Conservation (phyloP, 495 filamentous ascomycete genomes). For the Cairneyella variabilis region DNA sequence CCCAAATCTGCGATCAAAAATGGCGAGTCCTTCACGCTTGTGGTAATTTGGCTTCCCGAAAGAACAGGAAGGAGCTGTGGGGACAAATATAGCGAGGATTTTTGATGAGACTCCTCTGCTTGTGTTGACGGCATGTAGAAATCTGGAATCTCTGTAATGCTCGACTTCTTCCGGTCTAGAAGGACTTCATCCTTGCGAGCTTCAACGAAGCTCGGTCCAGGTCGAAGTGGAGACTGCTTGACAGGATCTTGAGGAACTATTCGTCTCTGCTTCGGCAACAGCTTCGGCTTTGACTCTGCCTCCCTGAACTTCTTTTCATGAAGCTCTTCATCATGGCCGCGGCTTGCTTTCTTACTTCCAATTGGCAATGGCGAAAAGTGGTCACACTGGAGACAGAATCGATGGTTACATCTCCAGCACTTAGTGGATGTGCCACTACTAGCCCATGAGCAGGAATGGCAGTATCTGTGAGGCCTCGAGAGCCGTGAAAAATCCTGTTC, state of each 20-base stretch:
- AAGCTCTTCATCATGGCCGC: too few relatives aligned
- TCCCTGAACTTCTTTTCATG: too few relatives aligned
- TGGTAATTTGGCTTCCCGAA: constrained; percentile 15
- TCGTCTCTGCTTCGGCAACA: too few relatives aligned
- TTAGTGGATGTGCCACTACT: not conserved
- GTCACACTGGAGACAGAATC: constrained; percentile 19
- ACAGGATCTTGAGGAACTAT: too few relatives aligned
- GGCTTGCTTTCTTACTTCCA: too few relatives aligned
- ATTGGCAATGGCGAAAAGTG: not conserved
- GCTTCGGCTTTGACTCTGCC: too few relatives aligned
- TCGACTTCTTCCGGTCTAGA: too few relatives aligned
- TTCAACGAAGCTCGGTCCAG: too few relatives aligned
- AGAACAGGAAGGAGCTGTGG: constrained; percentile 27
- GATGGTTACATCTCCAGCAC: constrained; percentile 23
- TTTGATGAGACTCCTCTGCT: too few relatives aligned
- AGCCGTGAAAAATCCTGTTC: not conserved
- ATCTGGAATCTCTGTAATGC: not conserved
- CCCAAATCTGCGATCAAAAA: constrained; percentile 19
- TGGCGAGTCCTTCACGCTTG: constrained; percentile 25
- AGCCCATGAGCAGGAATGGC: constrained; percentile 21
- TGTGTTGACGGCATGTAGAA: not conserved
- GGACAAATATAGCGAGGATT: too few relatives aligned
- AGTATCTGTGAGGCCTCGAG: not conserved
- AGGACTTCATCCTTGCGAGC: too few relatives aligned
- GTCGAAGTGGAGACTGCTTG: too few relatives aligned